Evolutionary conservation across 805 yeast species (phyloP).

Genomic region (Candida namnaoensis): DNA sequence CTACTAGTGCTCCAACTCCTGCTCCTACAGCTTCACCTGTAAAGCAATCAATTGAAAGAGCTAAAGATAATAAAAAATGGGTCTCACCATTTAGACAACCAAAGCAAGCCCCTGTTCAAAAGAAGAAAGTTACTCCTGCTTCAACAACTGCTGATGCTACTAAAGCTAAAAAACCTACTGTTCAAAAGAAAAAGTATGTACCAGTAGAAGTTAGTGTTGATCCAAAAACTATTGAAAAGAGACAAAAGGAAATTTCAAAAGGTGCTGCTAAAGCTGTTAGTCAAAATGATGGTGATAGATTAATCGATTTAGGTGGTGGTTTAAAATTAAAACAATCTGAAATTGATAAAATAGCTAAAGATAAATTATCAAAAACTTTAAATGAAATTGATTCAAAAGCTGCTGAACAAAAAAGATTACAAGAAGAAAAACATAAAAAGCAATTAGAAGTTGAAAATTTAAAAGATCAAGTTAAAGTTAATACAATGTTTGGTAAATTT

Average conservation of each 20-base stretch:
- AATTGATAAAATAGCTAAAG: conserved; percentile 16
- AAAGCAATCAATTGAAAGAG: not conserved
- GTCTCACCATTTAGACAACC: conserved; percentile 19
- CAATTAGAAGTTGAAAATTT: conserved; percentile 15
- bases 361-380: conserved; percentile 12
- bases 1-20: not conserved
- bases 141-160: conserved; percentile 1
- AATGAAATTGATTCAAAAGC: conserved; percentile 14
- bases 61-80: conserved; percentile 11
- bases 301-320: conserved; percentile 20
- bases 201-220: not conserved
- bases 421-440: conserved; percentile 16
- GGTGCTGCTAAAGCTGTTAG: conserved; percentile 2
- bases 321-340: conserved; percentile 17
- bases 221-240: not conserved
- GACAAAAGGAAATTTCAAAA: not conserved
- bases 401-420: conserved; percentile 13
- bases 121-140: not conserved
- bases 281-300: conserved; percentile 10
- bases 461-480: conserved; percentile 15
- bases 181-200: not conserved
- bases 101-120: conserved; percentile 1
- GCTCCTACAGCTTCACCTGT: not conserved
- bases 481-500: conserved; percentile 16
- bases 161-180: not conserved